phyloP scores from a whole-genome alignment of 306 rosid species.

The Acmispon strigosus region DNA sequence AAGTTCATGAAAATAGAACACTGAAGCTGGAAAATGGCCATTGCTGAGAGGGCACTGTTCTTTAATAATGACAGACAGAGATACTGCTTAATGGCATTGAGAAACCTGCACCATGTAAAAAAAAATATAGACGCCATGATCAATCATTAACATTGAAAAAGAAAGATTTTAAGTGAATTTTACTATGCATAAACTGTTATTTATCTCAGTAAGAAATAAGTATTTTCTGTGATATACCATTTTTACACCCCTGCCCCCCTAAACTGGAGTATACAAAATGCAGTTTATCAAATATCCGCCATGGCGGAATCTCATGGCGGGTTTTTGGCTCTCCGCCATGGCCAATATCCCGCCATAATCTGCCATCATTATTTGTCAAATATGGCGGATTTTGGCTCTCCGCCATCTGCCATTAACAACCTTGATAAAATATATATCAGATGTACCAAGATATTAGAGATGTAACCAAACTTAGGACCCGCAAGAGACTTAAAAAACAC shows the following conservation, averaged over 20 bases:
- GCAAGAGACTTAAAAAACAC: neutral
- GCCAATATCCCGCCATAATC: too few species aligned
- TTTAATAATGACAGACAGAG: constrained; percentile 91
- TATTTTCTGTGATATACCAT: neutral
- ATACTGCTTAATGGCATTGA: constrained; percentile 80
- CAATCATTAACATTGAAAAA: constrained; percentile 8
- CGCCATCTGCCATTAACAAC: too few species aligned
- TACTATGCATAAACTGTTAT: neutral
- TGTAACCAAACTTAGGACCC: neutral
- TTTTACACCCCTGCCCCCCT: too few species aligned
- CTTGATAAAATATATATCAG: neutral
- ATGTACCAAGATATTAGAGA: neutral
- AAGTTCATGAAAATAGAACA: constrained; percentile 81
- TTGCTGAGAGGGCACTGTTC: constrained; percentile 90
- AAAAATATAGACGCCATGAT: constrained; percentile 19
- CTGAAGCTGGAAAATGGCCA: constrained; percentile 98
- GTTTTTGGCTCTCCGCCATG: too few species aligned
- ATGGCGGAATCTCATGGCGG: too few species aligned
- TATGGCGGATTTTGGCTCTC: too few species aligned
- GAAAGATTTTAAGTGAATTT: neutral
- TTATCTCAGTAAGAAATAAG: neutral
- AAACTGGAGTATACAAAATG: neutral
- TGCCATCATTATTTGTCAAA: too few species aligned
- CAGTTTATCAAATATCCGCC: too few species aligned
- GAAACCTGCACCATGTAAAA: constrained; percentile 65